These are phyloP conservation scores for Penicillium hordei DNA, from an alignment of 2,329 filamentous ascomycete species.

Conservation along the genomic window DNA sequence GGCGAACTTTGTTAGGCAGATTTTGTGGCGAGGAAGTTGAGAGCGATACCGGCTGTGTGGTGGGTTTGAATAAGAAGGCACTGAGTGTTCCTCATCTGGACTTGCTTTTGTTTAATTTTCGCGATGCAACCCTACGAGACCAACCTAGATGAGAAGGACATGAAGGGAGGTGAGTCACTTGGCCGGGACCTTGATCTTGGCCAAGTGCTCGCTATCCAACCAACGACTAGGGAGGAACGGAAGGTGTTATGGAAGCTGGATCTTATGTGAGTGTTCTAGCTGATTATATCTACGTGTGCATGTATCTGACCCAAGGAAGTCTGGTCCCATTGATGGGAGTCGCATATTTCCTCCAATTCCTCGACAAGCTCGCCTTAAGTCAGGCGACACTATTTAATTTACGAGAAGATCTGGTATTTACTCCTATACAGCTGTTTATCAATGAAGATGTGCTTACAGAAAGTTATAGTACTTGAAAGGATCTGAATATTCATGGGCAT, in stretches of 20 bases:
- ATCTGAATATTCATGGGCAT: too few relatives aligned
- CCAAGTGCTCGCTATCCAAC: conserved; percentile 15
- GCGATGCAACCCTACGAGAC: not conserved
- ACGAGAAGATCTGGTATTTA: too few relatives aligned
- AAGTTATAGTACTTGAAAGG: too few relatives aligned
- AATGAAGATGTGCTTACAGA: too few relatives aligned
- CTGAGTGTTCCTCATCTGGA: not conserved
- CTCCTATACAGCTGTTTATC: too few relatives aligned
- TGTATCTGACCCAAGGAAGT: too few relatives aligned
- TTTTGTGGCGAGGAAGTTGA: not conserved
- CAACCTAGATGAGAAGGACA: conserved; percentile 7
- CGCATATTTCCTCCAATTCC: too few relatives aligned
- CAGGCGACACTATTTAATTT: too few relatives aligned
- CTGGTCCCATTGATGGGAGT: too few relatives aligned
- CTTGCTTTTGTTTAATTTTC: not conserved
- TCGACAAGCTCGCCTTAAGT: too few relatives aligned
- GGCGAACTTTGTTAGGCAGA: conserved; percentile 1
- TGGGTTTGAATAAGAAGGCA: not conserved
- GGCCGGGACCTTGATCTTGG: conserved; percentile 1
- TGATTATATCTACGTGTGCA: not conserved
- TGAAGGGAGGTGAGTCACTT: conserved; percentile 9
- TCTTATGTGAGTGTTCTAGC: conserved; percentile 10
- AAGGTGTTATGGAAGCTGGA: conserved; percentile 17
- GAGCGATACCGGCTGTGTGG: not conserved
- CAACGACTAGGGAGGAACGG: conserved; percentile 13